These are phyloP conservation scores for Lasiosphaeriaceae sp. DNA, from an alignment of 495 filamentous ascomycete genomes.

Conservation along the genomic window DNA sequence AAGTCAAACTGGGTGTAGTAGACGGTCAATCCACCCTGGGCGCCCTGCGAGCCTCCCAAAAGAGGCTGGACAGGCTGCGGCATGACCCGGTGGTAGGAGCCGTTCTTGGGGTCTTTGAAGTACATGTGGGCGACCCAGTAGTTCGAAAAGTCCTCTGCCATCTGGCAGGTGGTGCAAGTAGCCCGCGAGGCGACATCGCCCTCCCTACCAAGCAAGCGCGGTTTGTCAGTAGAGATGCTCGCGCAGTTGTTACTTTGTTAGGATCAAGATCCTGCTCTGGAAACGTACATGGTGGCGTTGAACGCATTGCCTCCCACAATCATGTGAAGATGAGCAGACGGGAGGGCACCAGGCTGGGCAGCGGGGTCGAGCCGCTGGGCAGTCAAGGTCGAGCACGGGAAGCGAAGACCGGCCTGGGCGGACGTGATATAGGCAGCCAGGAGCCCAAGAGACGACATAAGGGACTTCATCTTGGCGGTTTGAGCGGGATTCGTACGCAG, in stretches of 20 bases:
- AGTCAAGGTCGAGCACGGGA: conserved; percentile 39
- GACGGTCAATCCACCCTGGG: conserved; percentile 39
- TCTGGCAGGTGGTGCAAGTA: conserved; percentile 20
- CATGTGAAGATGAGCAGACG: conserved; percentile 41
- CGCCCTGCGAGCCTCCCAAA: conserved; percentile 19
- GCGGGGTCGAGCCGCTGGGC: conserved; percentile 39
- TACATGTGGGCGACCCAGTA: conserved; percentile 43
- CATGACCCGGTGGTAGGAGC: conserved; percentile 38
- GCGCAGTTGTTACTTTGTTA: background rate
- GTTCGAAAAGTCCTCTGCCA: conserved; percentile 19
- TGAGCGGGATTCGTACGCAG: background rate
- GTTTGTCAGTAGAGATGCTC: too few relatives aligned
- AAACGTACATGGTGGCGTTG: conserved; percentile 34
- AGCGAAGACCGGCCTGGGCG: conserved; percentile 37
- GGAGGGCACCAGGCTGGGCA: conserved; percentile 31
- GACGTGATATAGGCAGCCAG: conserved; percentile 26
- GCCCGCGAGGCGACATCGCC: conserved; percentile 36
- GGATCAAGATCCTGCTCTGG: background rate
- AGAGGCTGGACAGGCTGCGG: conserved; percentile 16
- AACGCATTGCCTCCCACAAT: conserved; percentile 45
- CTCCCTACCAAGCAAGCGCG: background rate
- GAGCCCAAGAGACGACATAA: conserved; percentile 23
- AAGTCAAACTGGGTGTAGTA: conserved; percentile 37
- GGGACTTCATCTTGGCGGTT: conserved; percentile 36
- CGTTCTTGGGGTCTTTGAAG: conserved; percentile 41